These are phyloP conservation scores for Acanthamoeba castellanii DNA, from an alignment of 208 protist genomes.

Conservation along the genomic window DNA sequence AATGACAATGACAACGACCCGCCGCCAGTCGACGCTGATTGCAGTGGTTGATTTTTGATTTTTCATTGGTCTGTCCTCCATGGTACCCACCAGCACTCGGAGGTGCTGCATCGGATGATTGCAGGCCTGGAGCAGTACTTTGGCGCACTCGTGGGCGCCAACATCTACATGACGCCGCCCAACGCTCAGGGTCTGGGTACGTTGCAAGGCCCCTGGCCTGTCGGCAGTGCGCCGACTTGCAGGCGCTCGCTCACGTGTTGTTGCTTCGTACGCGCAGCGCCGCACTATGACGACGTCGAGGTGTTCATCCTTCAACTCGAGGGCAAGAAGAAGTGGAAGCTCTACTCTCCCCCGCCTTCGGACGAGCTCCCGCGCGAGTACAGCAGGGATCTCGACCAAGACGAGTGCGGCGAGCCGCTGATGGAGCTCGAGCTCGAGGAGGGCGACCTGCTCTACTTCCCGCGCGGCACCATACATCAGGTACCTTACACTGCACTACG, in stretches of 20 bases:
- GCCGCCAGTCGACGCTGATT: neutral
- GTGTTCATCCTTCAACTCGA: conserved; percentile 97
- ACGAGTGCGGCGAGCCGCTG: conserved; percentile 90
- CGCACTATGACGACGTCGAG: conserved; percentile 97
- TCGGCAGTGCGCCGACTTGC: neutral
- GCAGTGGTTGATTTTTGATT: neutral
- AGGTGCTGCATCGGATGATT: conserved; percentile 89
- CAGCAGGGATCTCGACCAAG: conserved; percentile 89
- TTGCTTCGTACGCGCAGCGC: conserved; percentile 83
- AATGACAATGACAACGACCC: conserved; percentile 66
- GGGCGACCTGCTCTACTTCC: conserved; percentile 96
- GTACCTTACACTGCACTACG: conserved; percentile 62
- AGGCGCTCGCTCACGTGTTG: neutral
- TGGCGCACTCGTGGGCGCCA: conserved; percentile 92
- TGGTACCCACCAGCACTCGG: neutral
- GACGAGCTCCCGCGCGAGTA: conserved; percentile 83
- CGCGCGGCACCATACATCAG: conserved; percentile 95
- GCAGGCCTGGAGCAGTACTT: conserved; percentile 92
- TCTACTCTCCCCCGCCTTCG: conserved; percentile 91
- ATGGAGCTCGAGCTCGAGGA: conserved; percentile 89
- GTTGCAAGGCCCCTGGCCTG: conserved; percentile 89
- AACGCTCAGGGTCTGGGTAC: conserved; percentile 84
- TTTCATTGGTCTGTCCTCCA: neutral
- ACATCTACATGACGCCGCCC: conserved; percentile 96
- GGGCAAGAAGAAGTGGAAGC: conserved; percentile 94